phyloP scores from a whole-genome alignment of 306 rosid species.

The Fagus sylvatica region DNA sequence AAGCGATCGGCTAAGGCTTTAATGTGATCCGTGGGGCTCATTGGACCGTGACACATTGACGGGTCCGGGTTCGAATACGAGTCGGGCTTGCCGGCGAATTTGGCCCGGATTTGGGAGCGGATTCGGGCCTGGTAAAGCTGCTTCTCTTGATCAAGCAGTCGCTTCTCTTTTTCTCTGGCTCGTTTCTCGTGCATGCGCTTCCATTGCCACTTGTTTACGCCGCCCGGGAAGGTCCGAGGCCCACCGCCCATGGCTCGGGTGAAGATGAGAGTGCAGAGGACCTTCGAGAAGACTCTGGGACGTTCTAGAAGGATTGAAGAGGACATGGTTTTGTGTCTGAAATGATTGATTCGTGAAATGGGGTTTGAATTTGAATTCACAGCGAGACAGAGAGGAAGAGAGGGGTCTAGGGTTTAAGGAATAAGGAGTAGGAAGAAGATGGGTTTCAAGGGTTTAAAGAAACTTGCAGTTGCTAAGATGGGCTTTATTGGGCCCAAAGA shows the following conservation, averaged over 20 bases:
- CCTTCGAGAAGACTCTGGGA: slow-evolving; percentile 32
- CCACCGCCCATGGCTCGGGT: slow-evolving; percentile 88
- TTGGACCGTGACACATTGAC: slow-evolving; percentile 48
- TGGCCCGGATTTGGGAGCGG: slow-evolving; percentile 78
- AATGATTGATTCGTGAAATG: not conserved
- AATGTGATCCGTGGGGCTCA: slow-evolving; percentile 62
- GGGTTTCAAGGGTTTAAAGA: not conserved
- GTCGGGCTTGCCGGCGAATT: slow-evolving; percentile 46
- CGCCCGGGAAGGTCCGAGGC: slow-evolving; percentile 90
- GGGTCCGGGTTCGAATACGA: slow-evolving; percentile 3
- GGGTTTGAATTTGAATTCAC: not conserved
- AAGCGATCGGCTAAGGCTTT: slow-evolving; percentile 78
- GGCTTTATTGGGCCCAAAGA: not conserved
- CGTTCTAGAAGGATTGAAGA: slow-evolving; percentile 45
- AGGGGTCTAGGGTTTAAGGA: not conserved
- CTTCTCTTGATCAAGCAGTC: slow-evolving; percentile 77
- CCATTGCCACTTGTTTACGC: slow-evolving; percentile 93
- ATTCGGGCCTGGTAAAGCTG: slow-evolving; percentile 82
- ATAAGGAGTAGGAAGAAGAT: not conserved
- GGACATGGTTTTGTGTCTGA: slow-evolving; percentile 37
- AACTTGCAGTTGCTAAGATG: not conserved
- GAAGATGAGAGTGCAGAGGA: slow-evolving; percentile 34
- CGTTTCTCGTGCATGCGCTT: slow-evolving; percentile 97
- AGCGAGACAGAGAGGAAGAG: no score
- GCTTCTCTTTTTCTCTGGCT: slow-evolving; percentile 66